Conservation (phyloP, 148 eudicot species). For the Amaranthus hypochondriacus region DNA sequence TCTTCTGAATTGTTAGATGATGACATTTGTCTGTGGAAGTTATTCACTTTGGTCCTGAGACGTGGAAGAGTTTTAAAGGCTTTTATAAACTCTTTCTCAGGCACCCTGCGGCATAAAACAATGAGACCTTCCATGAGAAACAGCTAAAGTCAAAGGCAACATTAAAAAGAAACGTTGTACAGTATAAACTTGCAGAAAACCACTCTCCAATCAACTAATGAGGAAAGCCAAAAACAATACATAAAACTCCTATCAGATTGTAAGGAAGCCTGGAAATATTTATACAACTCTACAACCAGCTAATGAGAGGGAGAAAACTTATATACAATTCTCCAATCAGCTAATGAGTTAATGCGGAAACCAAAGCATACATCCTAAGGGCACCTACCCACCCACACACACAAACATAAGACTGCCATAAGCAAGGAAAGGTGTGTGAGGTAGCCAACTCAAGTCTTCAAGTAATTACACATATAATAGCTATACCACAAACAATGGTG, state of each 20-base stretch:
- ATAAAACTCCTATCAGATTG: too few species aligned
- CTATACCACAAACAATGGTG: background rate
- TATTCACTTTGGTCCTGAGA: conserved; percentile 80
- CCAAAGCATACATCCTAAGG: too few species aligned
- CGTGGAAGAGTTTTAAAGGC: conserved; percentile 92
- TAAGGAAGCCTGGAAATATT: too few species aligned
- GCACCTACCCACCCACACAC: too few species aligned
- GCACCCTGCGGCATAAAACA: conserved; percentile 54
- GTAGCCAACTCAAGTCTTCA: too few species aligned
- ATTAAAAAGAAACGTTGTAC: background rate
- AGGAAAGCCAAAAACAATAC: background rate
- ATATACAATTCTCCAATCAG: too few species aligned
- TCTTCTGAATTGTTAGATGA: conserved; percentile 63
- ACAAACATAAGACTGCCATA: too few species aligned
- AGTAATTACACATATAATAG: too few species aligned
- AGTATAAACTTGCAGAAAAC: background rate
- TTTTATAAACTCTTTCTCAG: conserved; percentile 74
- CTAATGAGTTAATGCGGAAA: too few species aligned
- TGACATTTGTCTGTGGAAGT: conserved; percentile 69
- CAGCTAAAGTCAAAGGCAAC: conserved; percentile 10
- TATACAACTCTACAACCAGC: too few species aligned
- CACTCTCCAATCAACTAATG: background rate
- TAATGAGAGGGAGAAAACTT: too few species aligned
- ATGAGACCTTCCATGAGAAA: conserved; percentile 7
- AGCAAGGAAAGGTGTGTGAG: too few species aligned